Base-by-base conservation (phyloP, 2,329 filamentous ascomycete genomes). In the Zymoseptoria crescenta region DNA sequence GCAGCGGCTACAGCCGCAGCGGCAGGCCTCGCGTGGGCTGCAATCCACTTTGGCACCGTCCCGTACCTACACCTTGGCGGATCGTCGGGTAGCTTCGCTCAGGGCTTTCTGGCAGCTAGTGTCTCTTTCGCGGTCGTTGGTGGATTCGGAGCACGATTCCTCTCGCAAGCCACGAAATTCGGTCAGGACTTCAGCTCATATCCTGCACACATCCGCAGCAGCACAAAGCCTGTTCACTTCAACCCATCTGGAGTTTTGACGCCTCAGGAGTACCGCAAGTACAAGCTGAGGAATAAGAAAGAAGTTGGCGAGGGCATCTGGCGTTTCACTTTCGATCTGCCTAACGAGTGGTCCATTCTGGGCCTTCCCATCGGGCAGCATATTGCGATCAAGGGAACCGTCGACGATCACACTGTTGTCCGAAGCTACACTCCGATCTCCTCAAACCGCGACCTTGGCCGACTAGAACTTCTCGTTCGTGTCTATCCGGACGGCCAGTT, bases 381-480 rank as follows among this genome's bases (percentile, higher is more conserved):
- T 58, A 64, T 73, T 8, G 65, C 70, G 4, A 69, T 73, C 58
- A 65, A 67, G 24, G 71, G 60, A 16, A 56, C 56, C 8, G 55
- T 66, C 13, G 65, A 65, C 52, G 66, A 63, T 21, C 55, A 59
- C 55, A 62, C 61, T 3, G 60, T 68, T 3, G 59, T 57, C 2
- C 61, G 66, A 29, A 62, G 58, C 16, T 68, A 68, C 54, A 68
- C 66, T 7, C 66, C 66, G 1, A 60, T 64, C 6, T 67, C 65
- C 9, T 66, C 82, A 54, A 66, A 68, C 52, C 49, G 49, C 2
- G 66, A 68, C 64, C 73, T 70, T 0, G 82, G 82, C 29, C 65
- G 70, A 1, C 68, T 84, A 1, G 79, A 82, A 61, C 73, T 84
- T 2, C 72, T 83, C 29, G 74, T 84, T 67, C 79, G 78, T 59